Percentiles rank a stretch among this genome's conserved stretches.
Evolutionary conservation across 2,329 filamentous ascomycete species (phyloP).

Genomic region (Aspergillus eucalypticola): DNA sequence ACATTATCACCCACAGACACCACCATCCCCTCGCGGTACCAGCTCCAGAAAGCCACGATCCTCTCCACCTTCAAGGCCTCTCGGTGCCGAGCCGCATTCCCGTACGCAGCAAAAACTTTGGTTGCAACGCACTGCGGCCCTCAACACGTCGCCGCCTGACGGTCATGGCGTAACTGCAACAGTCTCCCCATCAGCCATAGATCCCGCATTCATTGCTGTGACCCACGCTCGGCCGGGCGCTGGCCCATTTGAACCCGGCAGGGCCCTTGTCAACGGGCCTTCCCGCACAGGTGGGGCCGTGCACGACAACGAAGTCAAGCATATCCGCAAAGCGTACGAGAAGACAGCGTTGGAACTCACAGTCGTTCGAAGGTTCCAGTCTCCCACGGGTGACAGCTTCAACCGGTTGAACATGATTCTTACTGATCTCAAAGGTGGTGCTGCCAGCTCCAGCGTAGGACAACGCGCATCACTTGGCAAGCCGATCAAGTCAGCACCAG

Average conservation of each 20-base stretch:
- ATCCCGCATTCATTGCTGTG: conserved; percentile 35
- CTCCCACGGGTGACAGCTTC: conserved; percentile 47
- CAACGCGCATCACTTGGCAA: conserved; percentile 30
- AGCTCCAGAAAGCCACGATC: conserved; percentile 30
- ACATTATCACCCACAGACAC: conserved; percentile 49
- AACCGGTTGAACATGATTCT: conserved; percentile 35
- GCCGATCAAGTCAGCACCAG: conserved; percentile 38
- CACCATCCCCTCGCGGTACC: conserved; percentile 40
- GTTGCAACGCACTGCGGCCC: conserved; percentile 48
- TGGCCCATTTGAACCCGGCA: conserved; percentile 31
- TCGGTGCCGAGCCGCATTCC: conserved; percentile 43
- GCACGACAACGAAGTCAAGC: conserved; percentile 41
- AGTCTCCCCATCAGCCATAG: conserved; percentile 38
- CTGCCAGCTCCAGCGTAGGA: conserved; percentile 11
- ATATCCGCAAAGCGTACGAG: conserved; percentile 47
- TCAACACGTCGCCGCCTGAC: conserved; percentile 48
- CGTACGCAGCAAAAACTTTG: conserved; percentile 52
- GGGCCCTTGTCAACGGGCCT: conserved; percentile 32
- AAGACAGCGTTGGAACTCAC: conserved; percentile 45
- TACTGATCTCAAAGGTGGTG: conserved; percentile 20
- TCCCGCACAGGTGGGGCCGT: conserved; percentile 28
- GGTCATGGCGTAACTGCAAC: conserved; percentile 34
- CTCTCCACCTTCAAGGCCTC: conserved; percentile 37
- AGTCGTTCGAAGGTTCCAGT: conserved; percentile 49
- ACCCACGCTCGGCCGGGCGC: conserved; percentile 32